Percentiles rank a stretch among this genome's conserved stretches.
Evolutionary conservation across 163 green algal species (phyloP).

Genomic region (Scenedesmus sp.): DNA sequence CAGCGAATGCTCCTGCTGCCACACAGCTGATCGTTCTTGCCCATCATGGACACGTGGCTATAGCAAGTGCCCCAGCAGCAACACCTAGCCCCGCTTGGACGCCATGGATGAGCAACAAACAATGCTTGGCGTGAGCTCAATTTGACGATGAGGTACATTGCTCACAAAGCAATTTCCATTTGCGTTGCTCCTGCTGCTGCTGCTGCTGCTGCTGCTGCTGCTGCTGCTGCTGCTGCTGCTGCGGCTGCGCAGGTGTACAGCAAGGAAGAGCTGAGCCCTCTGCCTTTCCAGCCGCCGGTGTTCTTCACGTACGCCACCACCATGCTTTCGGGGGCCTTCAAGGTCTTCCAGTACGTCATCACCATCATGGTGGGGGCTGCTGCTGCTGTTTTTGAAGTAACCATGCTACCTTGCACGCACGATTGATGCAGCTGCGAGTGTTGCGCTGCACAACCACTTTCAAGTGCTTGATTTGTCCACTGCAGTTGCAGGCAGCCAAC

Average conservation of each 20-base stretch:
- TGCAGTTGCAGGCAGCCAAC: too few relatives aligned
- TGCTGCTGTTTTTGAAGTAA: neutral
- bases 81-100: too few relatives aligned
- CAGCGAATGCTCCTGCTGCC: too few relatives aligned
- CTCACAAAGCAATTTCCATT: too few relatives aligned
- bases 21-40: too few relatives aligned
- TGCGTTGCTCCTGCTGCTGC: neutral
- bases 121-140: too few relatives aligned
- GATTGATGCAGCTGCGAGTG: neutral
- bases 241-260: constrained; percentile 14
- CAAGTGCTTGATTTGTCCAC: neutral
- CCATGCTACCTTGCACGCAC: too few relatives aligned
- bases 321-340: constrained; percentile 31
- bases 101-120: too few relatives aligned
- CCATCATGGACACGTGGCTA: too few relatives aligned
- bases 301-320: constrained; percentile 24
- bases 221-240: neutral
- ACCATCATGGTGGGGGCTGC: constrained; percentile 17
- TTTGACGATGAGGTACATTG: too few relatives aligned
- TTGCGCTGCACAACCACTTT: neutral
- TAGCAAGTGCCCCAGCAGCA: too few relatives aligned
- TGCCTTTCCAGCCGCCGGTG: constrained; percentile 38
- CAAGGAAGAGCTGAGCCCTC: constrained; percentile 33
- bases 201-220: neutral
- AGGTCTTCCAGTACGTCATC: constrained; percentile 47